phyloP scores from a whole-genome alignment of 805 yeast genomes.

The Suhomyces faveliae region DNA sequence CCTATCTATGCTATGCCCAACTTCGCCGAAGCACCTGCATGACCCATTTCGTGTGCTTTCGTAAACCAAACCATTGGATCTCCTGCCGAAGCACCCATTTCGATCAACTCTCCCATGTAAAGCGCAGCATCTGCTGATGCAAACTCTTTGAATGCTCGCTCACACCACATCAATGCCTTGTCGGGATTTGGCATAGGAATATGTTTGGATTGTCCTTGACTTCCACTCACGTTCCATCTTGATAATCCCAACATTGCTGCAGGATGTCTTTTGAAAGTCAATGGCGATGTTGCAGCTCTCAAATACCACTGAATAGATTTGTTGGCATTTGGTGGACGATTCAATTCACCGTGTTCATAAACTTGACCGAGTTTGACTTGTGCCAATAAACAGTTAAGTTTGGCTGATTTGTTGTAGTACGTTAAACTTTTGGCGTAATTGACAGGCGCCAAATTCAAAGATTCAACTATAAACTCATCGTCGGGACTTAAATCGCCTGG shows the following conservation, averaged over 20 bases:
- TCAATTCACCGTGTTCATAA: conserved; percentile 43
- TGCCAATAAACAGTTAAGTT: conserved; percentile 37
- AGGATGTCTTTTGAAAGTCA: conserved; percentile 39
- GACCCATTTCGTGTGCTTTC: conserved; percentile 37
- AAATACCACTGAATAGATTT: conserved; percentile 47
- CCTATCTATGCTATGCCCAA: conserved; percentile 8
- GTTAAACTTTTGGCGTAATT: conserved; percentile 41
- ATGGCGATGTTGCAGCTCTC: conserved; percentile 40
- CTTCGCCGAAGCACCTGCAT: conserved; percentile 26
- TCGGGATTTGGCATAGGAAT: conserved; percentile 37
- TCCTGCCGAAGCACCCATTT: conserved; percentile 30
- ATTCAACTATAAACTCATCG: conserved; percentile 33
- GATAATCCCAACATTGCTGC: conserved; percentile 46
- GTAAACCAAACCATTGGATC: conserved; percentile 31
- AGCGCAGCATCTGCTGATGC: conserved; percentile 38
- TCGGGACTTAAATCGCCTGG: conserved; percentile 41
- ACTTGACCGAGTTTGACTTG: conserved; percentile 43
- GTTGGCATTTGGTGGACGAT: conserved; percentile 36
- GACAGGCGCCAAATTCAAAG: conserved; percentile 40
- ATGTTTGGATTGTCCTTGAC: conserved; percentile 32
- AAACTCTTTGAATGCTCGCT: conserved; percentile 41
- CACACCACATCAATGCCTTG: conserved; percentile 43
- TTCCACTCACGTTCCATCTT: conserved; percentile 40
- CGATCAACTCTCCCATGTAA: conserved; percentile 40
- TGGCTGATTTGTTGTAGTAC: conserved; percentile 43